Conservation (phyloP, 73 alveolate species). For the Urostyla sp. region DNA sequence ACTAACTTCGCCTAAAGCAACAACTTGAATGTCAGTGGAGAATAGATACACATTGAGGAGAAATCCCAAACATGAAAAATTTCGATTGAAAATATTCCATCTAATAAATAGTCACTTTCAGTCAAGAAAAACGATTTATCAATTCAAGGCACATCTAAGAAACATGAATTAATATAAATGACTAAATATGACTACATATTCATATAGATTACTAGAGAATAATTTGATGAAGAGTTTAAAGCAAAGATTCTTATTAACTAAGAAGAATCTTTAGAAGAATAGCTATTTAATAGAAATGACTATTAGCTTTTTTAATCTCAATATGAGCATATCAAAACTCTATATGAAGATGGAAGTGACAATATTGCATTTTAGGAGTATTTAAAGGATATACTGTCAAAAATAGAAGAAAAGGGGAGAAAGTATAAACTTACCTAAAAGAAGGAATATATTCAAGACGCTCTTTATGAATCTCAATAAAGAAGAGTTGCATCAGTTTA, state of each 20-base stretch:
- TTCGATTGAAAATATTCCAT: background rate
- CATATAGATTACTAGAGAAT: background rate
- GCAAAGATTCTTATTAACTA: background rate
- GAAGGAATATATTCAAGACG: constrained; percentile 26
- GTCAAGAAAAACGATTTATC: constrained; percentile 11
- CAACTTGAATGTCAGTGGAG: constrained; percentile 28
- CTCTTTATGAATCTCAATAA: background rate
- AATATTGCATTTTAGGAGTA: background rate
- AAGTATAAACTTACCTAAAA: constrained; percentile 19
- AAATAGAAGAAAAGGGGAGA: constrained; percentile 32
- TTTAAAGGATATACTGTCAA: constrained; percentile 5
- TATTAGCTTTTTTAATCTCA: too few relatives aligned
- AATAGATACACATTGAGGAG: constrained; percentile 14
- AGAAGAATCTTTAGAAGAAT: too few relatives aligned
- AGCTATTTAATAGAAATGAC: too few relatives aligned
- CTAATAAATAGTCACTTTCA: background rate
- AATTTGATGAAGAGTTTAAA: constrained; percentile 6
- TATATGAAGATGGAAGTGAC: background rate
- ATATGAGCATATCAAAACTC: too few relatives aligned
- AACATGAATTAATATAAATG: background rate
- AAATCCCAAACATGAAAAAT: background rate
- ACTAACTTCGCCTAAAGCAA: background rate
- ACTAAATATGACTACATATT: constrained; percentile 21
- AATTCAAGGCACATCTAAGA: background rate
- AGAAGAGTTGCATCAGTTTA: constrained; percentile 14